phyloP scores from a whole-genome alignment of 768 basidiomycete genomes.

The Thelephora aurantiotincta region DNA sequence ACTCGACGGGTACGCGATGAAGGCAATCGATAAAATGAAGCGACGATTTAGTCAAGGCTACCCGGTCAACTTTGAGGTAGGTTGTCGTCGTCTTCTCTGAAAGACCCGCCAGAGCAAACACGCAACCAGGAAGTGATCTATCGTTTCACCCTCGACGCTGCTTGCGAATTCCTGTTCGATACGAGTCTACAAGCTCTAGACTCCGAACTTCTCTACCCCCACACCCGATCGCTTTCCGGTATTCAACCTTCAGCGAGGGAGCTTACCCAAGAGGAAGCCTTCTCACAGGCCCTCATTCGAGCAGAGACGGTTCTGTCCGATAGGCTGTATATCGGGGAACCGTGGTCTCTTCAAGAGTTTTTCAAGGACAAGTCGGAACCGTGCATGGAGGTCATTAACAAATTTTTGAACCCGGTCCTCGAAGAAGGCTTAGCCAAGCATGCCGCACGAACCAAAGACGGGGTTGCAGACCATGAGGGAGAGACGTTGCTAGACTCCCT shows the following conservation, averaged over 20 bases:
- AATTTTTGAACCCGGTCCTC: conserved; percentile 40
- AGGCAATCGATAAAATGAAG: conserved; percentile 4
- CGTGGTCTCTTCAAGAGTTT: conserved; percentile 42
- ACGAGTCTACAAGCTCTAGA: conserved; percentile 31
- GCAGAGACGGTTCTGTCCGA: conserved; percentile 28
- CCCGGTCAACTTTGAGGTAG: conserved; percentile 9
- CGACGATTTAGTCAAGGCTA: conserved; percentile 7
- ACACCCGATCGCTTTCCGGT: conserved; percentile 17
- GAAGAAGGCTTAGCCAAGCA: conserved; percentile 26
- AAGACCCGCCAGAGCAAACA: neutral
- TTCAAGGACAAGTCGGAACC: conserved; percentile 31
- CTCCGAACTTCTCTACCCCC: conserved; percentile 31
- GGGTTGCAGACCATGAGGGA: conserved; percentile 11
- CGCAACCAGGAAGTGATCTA: conserved; percentile 33
- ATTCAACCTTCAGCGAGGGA: neutral
- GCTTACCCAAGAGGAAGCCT: conserved; percentile 14
- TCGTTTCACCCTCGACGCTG: conserved; percentile 46
- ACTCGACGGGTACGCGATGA: conserved; percentile 11
- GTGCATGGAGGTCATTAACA: conserved; percentile 32
- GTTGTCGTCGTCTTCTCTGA: neutral
- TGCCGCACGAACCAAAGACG: conserved; percentile 4
- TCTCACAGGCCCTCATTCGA: conserved; percentile 34
- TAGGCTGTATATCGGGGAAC: conserved; percentile 25
- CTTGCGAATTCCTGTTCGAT: conserved; percentile 44
- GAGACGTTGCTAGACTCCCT: conserved; percentile 15